Percentiles rank a stretch among this genome's conserved stretches.
Evolutionary conservation across 2,329 filamentous ascomycete species (phyloP).

Genomic region (Fusarium metavorans): DNA sequence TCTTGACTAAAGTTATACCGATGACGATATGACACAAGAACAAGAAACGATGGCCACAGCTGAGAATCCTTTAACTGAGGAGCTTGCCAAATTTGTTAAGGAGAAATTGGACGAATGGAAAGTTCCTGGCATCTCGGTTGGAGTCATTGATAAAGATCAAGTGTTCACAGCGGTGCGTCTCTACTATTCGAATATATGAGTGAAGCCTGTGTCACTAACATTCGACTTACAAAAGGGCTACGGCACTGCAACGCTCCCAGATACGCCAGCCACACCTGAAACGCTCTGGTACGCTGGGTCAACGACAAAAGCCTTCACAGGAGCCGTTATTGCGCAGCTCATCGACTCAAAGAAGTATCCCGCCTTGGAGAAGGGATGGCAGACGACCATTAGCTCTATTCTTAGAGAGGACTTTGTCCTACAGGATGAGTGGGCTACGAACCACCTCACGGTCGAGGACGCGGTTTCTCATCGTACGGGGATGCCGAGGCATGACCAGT

Average conservation of each 20-base stretch:
- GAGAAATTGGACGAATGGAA: conserved; percentile 42
- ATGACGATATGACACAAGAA: background rate
- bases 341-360: conserved; percentile 57
- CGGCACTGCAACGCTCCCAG: conserved; percentile 47
- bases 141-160: conserved; percentile 42
- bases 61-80: conserved; percentile 8
- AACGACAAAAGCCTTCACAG: conserved; percentile 67
- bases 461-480: conserved; percentile 65
- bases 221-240: conserved; percentile 38
- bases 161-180: conserved; percentile 41
- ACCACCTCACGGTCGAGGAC: conserved; percentile 66
- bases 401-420: conserved; percentile 66
- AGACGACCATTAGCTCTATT: conserved; percentile 59
- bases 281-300: conserved; percentile 68
- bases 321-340: conserved; percentile 62
- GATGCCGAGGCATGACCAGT: conserved; percentile 57
- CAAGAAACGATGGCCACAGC: background rate
- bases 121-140: conserved; percentile 44
- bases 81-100: conserved; percentile 8
- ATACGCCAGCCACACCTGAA: conserved; percentile 55
- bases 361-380: conserved; percentile 55
- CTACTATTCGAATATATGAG: background rate
- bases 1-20: background rate
- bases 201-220: background rate
- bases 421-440: conserved; percentile 58